Percentiles rank a stretch among this genome's conserved stretches.
Evolutionary conservation across 225 moss, liverwort and hornwort genomes (phyloP).

Genomic region (Antitrichia curtipendula): DNA sequence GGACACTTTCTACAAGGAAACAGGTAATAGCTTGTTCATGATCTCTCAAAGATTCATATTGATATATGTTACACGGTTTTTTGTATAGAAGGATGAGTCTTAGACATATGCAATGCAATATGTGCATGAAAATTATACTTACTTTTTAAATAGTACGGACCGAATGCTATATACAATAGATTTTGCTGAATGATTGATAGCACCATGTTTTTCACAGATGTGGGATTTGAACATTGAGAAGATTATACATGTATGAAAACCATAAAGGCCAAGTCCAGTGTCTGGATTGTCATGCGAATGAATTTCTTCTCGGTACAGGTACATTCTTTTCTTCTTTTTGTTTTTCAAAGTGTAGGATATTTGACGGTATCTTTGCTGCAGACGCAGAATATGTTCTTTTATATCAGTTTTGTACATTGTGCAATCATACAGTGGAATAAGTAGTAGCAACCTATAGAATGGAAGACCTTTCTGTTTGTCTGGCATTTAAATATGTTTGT

Average conservation of each 20-base stretch:
- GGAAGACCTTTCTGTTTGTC: too few species aligned
- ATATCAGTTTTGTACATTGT: not conserved
- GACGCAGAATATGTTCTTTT: not conserved
- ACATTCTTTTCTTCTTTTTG: not conserved
- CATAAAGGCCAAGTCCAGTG: slow-evolving; percentile 88
- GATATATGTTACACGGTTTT: too few species aligned
- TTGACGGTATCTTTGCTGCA: not conserved
- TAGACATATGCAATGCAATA: too few species aligned
- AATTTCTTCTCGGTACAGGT: slow-evolving; percentile 95
- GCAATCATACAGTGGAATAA: too few species aligned
- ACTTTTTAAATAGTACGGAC: not conserved
- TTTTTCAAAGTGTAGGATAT: not conserved
- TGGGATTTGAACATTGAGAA: slow-evolving; percentile 98
- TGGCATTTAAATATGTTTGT: too few species aligned
- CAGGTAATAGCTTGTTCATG: not conserved
- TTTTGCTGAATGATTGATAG: not conserved
- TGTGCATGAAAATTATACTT: too few species aligned
- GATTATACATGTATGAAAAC: slow-evolving; percentile 91
- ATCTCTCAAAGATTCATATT: too few species aligned
- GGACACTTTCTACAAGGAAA: not conserved
- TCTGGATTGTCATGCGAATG: slow-evolving; percentile 95
- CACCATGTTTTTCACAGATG: slow-evolving; percentile 31
- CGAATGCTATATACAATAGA: too few species aligned
- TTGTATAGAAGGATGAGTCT: too few species aligned
- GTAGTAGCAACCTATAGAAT: too few species aligned